phyloP scores from a whole-genome alignment of 768 basidiomycete genomes.

The Daedalea quercina region DNA sequence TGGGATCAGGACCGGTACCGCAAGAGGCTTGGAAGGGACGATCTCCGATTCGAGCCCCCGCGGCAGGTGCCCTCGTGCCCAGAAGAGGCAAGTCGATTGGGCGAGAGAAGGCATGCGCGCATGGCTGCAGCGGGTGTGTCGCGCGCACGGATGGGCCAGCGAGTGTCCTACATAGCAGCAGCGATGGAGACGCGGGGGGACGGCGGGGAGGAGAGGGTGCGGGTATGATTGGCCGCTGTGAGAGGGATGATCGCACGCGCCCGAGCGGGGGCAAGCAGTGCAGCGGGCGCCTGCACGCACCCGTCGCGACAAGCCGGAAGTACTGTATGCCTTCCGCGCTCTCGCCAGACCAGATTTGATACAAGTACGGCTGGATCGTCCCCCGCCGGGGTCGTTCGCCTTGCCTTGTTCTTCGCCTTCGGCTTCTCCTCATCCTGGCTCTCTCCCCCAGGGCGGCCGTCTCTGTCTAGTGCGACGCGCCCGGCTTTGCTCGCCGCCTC shows the following conservation, averaged over 20 bases:
- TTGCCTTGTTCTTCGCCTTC: conserved; percentile 13
- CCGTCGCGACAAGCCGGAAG: conserved; percentile 19
- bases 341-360: conserved; percentile 8
- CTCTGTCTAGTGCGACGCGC: conserved; percentile 1
- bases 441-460: conserved; percentile 1
- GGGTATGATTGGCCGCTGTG: conserved; percentile 24
- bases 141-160: no score
- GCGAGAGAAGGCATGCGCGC: no score
- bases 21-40: no score
- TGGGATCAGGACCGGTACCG: no score
- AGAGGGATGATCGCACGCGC: conserved; percentile 16
- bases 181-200: no score
- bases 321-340: conserved; percentile 1
- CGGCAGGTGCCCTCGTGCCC: no score
- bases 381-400: conserved; percentile 9
- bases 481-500: neutral
- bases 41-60: no score
- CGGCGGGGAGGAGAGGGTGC: neutral
- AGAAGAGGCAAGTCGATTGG: no score
- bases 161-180: no score
- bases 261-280: conserved; percentile 8
- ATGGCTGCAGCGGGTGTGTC: no score
- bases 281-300: conserved; percentile 1
- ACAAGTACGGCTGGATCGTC: conserved; percentile 14
- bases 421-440: conserved; percentile 14